phyloP scores from a whole-genome alignment of 768 basidiomycete genomes.

The Kwoniella sp. region DNA sequence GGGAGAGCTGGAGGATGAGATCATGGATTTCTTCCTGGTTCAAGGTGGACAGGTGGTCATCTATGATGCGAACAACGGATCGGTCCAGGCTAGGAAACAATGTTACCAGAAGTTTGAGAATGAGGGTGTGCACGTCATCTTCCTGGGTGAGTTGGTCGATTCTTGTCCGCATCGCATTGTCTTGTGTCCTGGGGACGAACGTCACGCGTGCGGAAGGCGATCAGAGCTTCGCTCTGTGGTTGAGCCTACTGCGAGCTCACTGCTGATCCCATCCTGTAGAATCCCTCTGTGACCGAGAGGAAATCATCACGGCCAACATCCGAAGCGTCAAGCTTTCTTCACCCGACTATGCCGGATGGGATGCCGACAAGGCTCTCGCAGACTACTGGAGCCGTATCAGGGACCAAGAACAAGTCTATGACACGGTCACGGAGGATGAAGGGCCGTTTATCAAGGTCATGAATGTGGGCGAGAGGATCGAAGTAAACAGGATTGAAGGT shows the following conservation, averaged over 20 bases:
- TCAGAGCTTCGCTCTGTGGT: background rate
- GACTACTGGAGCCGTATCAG: constrained; percentile 88
- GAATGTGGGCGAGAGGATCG: constrained; percentile 95
- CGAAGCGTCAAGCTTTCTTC: constrained; percentile 96
- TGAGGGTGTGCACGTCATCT: constrained; percentile 82
- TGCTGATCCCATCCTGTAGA: too few relatives aligned
- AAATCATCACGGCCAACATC: constrained; percentile 90
- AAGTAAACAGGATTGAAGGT: constrained; percentile 63
- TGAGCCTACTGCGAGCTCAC: background rate
- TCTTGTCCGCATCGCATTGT: background rate
- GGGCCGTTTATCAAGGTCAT: constrained; percentile 93
- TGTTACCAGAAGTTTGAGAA: constrained; percentile 81
- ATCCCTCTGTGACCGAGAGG: constrained; percentile 81
- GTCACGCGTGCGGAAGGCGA: background rate
- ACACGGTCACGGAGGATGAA: constrained; percentile 82
- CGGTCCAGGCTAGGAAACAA: constrained; percentile 61
- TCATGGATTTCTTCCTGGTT: constrained; percentile 73
- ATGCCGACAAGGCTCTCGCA: constrained; percentile 81
- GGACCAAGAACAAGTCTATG: constrained; percentile 80
- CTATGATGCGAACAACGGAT: constrained; percentile 96
- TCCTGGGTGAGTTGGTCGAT: constrained; percentile 62
- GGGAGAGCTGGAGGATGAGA: constrained; percentile 78
- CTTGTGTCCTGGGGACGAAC: background rate
- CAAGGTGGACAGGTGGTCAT: constrained; percentile 89
- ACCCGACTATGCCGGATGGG: constrained; percentile 91